phyloP scores from a whole-genome alignment of 768 basidiomycete genomes.

The Suillus decipiens region DNA sequence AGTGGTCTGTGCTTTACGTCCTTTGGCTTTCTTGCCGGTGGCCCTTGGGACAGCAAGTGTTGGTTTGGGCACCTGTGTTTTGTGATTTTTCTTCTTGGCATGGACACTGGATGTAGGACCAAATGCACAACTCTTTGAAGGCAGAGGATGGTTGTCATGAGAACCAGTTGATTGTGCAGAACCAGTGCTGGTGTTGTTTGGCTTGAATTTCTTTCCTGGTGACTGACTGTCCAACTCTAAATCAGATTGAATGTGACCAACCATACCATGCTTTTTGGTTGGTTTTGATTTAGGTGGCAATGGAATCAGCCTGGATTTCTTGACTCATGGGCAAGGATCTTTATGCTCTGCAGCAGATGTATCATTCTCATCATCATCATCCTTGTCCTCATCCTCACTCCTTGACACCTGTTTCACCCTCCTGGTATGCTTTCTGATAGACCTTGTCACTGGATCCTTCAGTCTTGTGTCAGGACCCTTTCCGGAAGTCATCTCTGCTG shows the following conservation, averaged over 20 bases:
- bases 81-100: not conserved
- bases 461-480: not conserved
- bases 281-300: no score
- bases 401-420: not conserved
- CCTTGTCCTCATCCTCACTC: not conserved
- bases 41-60: not conserved
- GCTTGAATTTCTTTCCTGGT: not conserved
- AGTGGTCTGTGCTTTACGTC: not conserved
- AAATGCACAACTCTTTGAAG: not conserved
- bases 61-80: not conserved
- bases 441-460: not conserved
- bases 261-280: not conserved
- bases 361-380: not conserved
- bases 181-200: not conserved
- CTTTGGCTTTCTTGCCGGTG: not conserved
- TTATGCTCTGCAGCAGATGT: no score
- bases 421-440: not conserved
- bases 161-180: not conserved
- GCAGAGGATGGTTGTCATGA: not conserved
- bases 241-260: not conserved
- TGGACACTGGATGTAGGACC: not conserved
- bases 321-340: no score
- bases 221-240: not conserved
- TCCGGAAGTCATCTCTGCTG: not conserved
- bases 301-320: no score